Evolutionary conservation across 768 basidiomycete genomes (phyloP).

Genomic region (Boletus tylopilopsis): DNA sequence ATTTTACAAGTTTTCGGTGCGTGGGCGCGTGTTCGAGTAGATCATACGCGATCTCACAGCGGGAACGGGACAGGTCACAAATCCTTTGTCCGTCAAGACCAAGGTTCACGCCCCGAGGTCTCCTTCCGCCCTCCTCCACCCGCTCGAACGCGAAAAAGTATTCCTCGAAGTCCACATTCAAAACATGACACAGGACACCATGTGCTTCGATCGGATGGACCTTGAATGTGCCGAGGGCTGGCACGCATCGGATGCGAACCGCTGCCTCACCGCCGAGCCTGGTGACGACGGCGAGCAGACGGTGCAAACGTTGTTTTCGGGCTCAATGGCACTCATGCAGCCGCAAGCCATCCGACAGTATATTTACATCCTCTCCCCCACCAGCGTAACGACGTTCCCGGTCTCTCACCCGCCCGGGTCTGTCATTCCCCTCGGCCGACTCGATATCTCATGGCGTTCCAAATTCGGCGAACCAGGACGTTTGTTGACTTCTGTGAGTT

Average conservation of each 20-base stretch:
- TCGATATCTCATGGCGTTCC: slow-evolving; percentile 88
- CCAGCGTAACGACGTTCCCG: slow-evolving; percentile 40
- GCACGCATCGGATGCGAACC: slow-evolving; percentile 55
- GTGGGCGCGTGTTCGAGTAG: slow-evolving; percentile 18
- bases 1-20: slow-evolving; percentile 88
- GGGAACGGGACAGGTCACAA: slow-evolving; percentile 66
- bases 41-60: neutral
- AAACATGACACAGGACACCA: slow-evolving; percentile 72
- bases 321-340: slow-evolving; percentile 66
- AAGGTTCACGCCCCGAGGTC: slow-evolving; percentile 80
- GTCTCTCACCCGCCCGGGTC: slow-evolving; percentile 59
- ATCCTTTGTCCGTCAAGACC: slow-evolving; percentile 92
- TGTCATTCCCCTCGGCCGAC: slow-evolving; percentile 74
- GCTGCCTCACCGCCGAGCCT: slow-evolving; percentile 16
- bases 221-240: slow-evolving; percentile 73
- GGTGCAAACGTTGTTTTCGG: slow-evolving; percentile 48
- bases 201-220: slow-evolving; percentile 78
- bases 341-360: slow-evolving; percentile 87
- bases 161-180: slow-evolving; percentile 93
- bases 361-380: slow-evolving; percentile 74
- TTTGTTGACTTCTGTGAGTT: slow-evolving; percentile 73
- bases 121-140: slow-evolving; percentile 64
- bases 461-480: slow-evolving; percentile 83
- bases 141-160: slow-evolving; percentile 69
- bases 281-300: slow-evolving; percentile 12